phyloP scores from a whole-genome alignment of 164 flowering plant species.

The Magnolia changhungtana region DNA sequence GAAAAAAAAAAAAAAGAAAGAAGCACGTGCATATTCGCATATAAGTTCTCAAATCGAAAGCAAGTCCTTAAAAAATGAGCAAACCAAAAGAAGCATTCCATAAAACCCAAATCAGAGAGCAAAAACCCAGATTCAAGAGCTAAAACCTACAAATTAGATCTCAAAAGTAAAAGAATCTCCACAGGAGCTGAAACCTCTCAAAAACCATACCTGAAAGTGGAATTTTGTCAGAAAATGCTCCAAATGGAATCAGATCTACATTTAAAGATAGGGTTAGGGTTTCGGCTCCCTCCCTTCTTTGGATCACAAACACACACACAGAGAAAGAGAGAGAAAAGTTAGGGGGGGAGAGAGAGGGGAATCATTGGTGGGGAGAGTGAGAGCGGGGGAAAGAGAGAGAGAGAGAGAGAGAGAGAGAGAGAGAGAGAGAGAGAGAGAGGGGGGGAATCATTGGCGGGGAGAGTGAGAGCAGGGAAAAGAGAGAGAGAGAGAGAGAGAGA shows the following conservation, averaged over 20 bases:
- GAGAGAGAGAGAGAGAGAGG: too few species aligned
- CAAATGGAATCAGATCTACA: neutral
- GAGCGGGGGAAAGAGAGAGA: too few species aligned
- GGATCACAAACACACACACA: too few species aligned
- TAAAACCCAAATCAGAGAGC: neutral
- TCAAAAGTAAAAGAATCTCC: neutral
- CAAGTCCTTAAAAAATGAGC: neutral
- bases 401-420: too few species aligned
- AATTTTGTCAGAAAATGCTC: neutral
- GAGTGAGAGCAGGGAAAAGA: too few species aligned
- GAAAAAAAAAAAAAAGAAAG: too few species aligned
- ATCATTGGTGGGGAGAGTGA: too few species aligned
- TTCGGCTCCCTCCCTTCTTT: too few species aligned
- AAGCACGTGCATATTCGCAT: neutral
- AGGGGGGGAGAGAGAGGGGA: too few species aligned
- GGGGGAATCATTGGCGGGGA: too few species aligned
- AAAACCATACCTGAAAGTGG: neutral
- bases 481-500: too few species aligned
- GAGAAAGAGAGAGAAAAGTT: too few species aligned
- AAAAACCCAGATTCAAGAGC: neutral
- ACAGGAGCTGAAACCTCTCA: neutral
- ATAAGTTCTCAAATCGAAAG: neutral
- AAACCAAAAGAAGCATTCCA: neutral
- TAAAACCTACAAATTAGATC: neutral
- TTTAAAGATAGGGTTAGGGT: neutral